A percentile compares a stretch with the other conserved stretches of the same genome.
These are phyloP conservation scores for Chaetomium fimeti DNA, from an alignment of 495 filamentous ascomycete genomes.

Conservation along the genomic window DNA sequence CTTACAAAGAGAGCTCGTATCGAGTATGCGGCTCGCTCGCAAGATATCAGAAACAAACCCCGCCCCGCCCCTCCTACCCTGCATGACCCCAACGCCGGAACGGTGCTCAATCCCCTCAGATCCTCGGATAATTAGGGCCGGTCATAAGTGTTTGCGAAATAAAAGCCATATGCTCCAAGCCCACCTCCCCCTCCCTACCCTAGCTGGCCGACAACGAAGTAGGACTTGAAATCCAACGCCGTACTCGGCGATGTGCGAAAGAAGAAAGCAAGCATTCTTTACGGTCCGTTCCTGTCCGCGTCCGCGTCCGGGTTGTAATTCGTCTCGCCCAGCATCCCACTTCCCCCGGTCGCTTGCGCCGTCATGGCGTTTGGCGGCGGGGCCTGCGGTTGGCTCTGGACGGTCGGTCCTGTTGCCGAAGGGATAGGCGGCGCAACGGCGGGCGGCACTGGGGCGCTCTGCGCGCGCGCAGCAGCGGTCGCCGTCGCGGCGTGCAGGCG, in stretches of 20 bases:
- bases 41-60: neutral
- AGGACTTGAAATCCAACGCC: neutral
- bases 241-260: neutral
- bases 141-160: neutral
- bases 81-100: slow-evolving; percentile 11
- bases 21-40: neutral
- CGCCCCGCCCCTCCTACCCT: neutral
- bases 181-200: neutral
- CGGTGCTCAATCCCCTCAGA: slow-evolving; percentile 5
- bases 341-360: slow-evolving; percentile 13
- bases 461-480: slow-evolving; percentile 42
- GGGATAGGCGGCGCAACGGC: slow-evolving; percentile 41
- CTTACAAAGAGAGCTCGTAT: slow-evolving; percentile 7
- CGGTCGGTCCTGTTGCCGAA: slow-evolving; percentile 46
- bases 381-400: slow-evolving; percentile 51
- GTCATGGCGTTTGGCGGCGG: slow-evolving; percentile 49
- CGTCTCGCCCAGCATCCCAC: slow-evolving; percentile 63
- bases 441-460: slow-evolving; percentile 38
- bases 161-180: slow-evolving; percentile 2
- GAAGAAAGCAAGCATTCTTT: neutral
- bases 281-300: slow-evolving; percentile 38
- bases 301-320: slow-evolving; percentile 67
- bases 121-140: slow-evolving; percentile 7
- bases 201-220: neutral
- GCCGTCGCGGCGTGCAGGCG: slow-evolving; percentile 78